Evolutionary conservation across 1,284 basidiomycete species (phyloP), one percentile per base, ranked within the genome.

Genomic region (Vanrija sp.): DNA sequence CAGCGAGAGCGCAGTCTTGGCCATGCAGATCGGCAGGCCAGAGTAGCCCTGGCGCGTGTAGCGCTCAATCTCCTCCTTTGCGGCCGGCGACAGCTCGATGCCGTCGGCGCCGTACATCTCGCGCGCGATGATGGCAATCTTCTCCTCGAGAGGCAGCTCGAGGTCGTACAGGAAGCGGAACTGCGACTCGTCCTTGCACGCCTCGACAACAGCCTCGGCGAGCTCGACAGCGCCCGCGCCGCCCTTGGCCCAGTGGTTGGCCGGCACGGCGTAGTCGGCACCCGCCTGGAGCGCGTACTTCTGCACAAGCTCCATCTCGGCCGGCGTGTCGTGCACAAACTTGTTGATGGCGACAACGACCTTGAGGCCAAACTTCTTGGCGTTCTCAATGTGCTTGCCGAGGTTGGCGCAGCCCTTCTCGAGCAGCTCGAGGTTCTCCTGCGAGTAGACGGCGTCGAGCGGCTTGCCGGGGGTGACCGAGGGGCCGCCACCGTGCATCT

Each of bases 401-500:
- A 98, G 79, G 80, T 98, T 98, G 78, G 88, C 86, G 79, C 90
- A 95, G 43, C 95, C 95, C 74, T 90, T 88, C 74, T 87, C 86
- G 54, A 98, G 85, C 16, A 88, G 90, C 60, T 88, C 88, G 51
- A 98, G 82, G 74, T 98, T 88, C 80, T 98, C 95, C 74, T 90
- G 87, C 60, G 89, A 88, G 78, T 98, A 98, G 43, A 92, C 93
- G 46, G 92, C 90, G 65, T 89, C 87, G 39, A 98, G 83, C 23
- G 94, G 85, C 78, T 97, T 98, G 56, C 95, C 96, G 28, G 96
- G 95, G 4, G 91, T 89, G 42, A 98, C 96, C 49, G 97, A 93
- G 3, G 95, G 96, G 64, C 91, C 96, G 58, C 95, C 95, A 51
- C 95, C 95, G 76, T 98, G 95, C 91, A 98, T 98, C 84, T 98